phyloP scores from a whole-genome alignment of 2,329 filamentous ascomycete genomes.

The Diaporthe caulivora region DNA sequence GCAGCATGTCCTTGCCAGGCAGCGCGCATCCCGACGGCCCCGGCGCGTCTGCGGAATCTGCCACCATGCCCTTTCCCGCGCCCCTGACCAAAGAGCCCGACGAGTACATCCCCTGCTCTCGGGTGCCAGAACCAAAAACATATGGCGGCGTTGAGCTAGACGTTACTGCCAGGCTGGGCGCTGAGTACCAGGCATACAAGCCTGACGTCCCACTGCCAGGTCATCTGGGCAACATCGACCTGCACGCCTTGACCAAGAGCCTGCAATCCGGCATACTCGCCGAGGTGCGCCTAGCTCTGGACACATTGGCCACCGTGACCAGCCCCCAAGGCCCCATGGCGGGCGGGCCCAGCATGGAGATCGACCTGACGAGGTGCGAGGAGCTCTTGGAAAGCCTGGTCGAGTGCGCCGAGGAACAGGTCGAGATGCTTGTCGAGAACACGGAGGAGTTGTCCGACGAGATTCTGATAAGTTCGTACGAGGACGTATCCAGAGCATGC shows the following conservation, averaged over 20 bases:
- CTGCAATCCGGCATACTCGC: conserved; percentile 90
- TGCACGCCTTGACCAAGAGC: conserved; percentile 89
- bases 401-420: conserved; percentile 91
- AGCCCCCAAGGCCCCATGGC: conserved; percentile 68
- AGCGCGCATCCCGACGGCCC: conserved; percentile 49
- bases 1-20: conserved; percentile 57
- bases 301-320: conserved; percentile 79
- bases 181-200: conserved; percentile 75
- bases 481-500: conserved; percentile 86
- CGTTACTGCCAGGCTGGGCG: conserved; percentile 73
- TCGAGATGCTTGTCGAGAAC: conserved; percentile 86
- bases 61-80: conserved; percentile 46
- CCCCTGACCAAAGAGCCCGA: conserved; percentile 60
- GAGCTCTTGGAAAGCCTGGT: conserved; percentile 89
- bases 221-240: conserved; percentile 90
- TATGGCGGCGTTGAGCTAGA: conserved; percentile 78
- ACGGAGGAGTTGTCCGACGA: conserved; percentile 89
- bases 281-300: conserved; percentile 90
- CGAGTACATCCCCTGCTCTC: conserved; percentile 67
- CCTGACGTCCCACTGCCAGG: conserved; percentile 80
- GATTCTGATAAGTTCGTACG: conserved; percentile 85
- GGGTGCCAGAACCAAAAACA: conserved; percentile 44
- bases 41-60: conserved; percentile 40
- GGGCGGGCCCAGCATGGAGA: conserved; percentile 63
- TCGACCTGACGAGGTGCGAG: conserved; percentile 80